Conservation (phyloP, 163 green algal genomes). For the Coccomyxa subellipsoidea region DNA sequence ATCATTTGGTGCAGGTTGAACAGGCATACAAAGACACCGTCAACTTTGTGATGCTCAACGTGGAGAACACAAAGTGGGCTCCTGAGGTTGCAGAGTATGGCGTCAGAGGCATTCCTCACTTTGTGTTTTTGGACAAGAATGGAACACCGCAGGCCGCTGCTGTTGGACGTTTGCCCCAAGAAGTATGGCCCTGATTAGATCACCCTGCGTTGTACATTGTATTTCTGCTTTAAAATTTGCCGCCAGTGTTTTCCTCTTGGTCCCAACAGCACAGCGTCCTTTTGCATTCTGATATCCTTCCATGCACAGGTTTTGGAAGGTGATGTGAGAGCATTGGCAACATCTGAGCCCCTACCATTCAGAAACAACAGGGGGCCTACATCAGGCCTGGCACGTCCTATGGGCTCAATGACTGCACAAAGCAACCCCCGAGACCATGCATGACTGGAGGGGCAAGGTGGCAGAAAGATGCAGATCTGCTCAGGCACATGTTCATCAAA, state of each 20-base stretch:
- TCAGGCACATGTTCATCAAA: not conserved
- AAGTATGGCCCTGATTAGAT: constrained; percentile 13
- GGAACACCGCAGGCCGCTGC: constrained; percentile 62
- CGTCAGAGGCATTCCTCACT: constrained; percentile 90
- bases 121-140: constrained; percentile 73
- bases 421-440: not conserved
- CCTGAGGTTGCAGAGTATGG: constrained; percentile 79
- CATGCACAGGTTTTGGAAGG: not conserved
- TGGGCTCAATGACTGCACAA: not conserved
- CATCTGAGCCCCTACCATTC: not conserved
- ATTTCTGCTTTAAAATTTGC: not conserved
- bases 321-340: not conserved
- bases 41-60: constrained; percentile 98
- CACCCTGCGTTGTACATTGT: not conserved
- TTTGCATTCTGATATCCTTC: not conserved
- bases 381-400: not conserved
- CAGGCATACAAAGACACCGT: constrained; percentile 69
- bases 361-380: not conserved
- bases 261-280: not conserved
- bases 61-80: constrained; percentile 94
- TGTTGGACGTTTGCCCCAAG: constrained; percentile 64
- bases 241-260: not conserved
- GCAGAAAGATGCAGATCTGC: not conserved
- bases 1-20: constrained; percentile 48
- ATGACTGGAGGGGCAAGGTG: not conserved